A percentile compares a stretch with the other conserved stretches of the same genome.
These are phyloP conservation scores for Fusarium pseudograminearum DNA, from an alignment of 2,329 filamentous ascomycete species.

Conservation along the genomic window DNA sequence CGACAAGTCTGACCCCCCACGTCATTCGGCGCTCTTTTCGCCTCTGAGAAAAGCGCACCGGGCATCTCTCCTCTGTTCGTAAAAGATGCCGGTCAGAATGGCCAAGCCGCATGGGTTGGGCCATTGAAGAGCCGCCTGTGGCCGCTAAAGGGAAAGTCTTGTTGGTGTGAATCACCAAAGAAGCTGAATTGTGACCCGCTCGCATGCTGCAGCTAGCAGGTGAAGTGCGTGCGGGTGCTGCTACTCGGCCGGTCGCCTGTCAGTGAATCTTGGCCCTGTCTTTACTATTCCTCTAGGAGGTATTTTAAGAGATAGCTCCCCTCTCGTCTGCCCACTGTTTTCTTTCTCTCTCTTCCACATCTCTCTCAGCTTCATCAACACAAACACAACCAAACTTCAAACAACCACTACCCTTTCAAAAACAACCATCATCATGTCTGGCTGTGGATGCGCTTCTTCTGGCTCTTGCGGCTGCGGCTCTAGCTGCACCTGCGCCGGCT, in stretches of 20 bases:
- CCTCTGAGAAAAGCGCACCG: slow-evolving; percentile 16
- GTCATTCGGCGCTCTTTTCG: slow-evolving; percentile 32
- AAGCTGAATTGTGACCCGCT: slow-evolving; percentile 26
- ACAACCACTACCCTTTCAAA: slow-evolving; percentile 11
- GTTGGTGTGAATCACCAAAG: slow-evolving; percentile 15
- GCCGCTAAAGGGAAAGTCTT: slow-evolving; percentile 7
- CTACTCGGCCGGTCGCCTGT: not conserved
- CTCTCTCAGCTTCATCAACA: slow-evolving; percentile 10
- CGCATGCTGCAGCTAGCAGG: slow-evolving; percentile 1
- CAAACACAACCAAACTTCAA: slow-evolving; percentile 19
- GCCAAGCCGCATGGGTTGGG: slow-evolving; percentile 13
- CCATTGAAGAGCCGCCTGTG: slow-evolving; percentile 13
- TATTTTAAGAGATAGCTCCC: slow-evolving; percentile 36
- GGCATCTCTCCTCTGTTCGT: slow-evolving; percentile 28
- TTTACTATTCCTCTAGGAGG: not conserved
- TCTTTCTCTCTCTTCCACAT: slow-evolving; percentile 23
- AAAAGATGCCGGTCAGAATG: slow-evolving; percentile 13
- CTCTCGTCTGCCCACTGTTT: slow-evolving; percentile 21
- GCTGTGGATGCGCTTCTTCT: slow-evolving; percentile 57
- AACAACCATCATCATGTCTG: slow-evolving; percentile 54
- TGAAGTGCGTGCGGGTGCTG: not conserved
- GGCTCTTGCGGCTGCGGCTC: slow-evolving; percentile 58
- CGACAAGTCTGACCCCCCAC: slow-evolving; percentile 23
- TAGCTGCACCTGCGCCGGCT: slow-evolving; percentile 57
- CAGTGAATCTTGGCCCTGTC: slow-evolving; percentile 11